Base-by-base conservation (phyloP, 176 grass and related monocot genomes). In the Zoysia japonica region DNA sequence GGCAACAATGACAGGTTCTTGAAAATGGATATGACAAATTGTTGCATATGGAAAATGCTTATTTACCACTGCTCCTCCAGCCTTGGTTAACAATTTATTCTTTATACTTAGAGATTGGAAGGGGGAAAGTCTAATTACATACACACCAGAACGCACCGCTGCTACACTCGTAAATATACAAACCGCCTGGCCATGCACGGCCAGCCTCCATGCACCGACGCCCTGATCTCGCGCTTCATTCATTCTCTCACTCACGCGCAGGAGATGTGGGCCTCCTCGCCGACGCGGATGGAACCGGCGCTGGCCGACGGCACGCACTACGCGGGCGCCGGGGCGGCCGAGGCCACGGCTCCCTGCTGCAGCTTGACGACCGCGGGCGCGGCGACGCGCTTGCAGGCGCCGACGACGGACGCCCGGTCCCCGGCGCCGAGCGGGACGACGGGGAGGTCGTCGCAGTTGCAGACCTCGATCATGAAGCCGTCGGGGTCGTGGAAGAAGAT, bases 391-490 rank as follows among this genome's bases (percentile, higher is more conserved):
- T 91, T 97, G 88, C 89, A 91, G 2, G 72, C 72, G 1, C 71
- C 78, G 20, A 88, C 11, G 4, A 37, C 11, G 11, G 28, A 7
- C 0, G 67, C 49, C 5, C 54, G 36, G 56, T 59, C 86, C 5
- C 6, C 65, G 42, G 40, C 57, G 40, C 8, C 62, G 62, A 97
- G 87, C 5, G 94, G 89, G 72, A 97, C 4, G 41, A 93, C 82
- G 1, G 94, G 94, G 47, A 97, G 71, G 72, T 91, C 91, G 62
- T 97, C 89, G 50, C 94, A 97, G 78, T 97, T 93, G 82, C 91
- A 97, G 69, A 97, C 76, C 87, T 97, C 94, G 48, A 97, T 91
- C 94, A 97, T 97, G 85, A 97, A 97, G 54, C 89, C 87, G 50
- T 93, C 89, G 0, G 94, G 94, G 41, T 97, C 91, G 50, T 97